Evolutionary conservation across 495 filamentous ascomycete genomes (phyloP).

Genomic region (Tuber umbilicatum): DNA sequence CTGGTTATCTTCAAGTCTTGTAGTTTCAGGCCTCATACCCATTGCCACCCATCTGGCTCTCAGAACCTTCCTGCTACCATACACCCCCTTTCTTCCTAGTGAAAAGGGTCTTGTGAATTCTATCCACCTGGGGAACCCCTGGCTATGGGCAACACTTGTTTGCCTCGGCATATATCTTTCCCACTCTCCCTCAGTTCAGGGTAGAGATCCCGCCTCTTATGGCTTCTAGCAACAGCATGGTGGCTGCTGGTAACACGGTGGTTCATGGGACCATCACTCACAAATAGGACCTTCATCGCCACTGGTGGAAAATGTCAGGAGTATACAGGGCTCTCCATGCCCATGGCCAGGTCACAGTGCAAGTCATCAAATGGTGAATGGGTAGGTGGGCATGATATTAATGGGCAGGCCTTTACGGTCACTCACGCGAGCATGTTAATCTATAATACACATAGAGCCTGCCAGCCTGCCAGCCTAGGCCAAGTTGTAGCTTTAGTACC

Average conservation of each 20-base stretch:
- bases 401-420: background rate
- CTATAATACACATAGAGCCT: background rate
- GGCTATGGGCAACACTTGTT: background rate
- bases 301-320: background rate
- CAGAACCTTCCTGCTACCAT: background rate
- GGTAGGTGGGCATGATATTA: background rate
- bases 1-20: too few species aligned
- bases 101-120: background rate
- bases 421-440: background rate
- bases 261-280: background rate
- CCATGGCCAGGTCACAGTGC: background rate
- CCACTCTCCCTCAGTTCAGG: background rate
- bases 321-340: background rate
- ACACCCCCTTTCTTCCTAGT: background rate
- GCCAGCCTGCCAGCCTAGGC: too few species aligned
- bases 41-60: too few species aligned
- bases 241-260: background rate
- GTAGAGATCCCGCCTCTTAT: background rate
- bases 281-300: background rate
- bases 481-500: background rate
- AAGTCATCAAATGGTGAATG: background rate
- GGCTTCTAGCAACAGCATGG: background rate
- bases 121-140: background rate
- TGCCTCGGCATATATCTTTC: background rate
- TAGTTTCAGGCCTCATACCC: too few species aligned